Evolutionary conservation across 805 yeast species (phyloP).

Genomic region (Myxozyma neglecta): DNA sequence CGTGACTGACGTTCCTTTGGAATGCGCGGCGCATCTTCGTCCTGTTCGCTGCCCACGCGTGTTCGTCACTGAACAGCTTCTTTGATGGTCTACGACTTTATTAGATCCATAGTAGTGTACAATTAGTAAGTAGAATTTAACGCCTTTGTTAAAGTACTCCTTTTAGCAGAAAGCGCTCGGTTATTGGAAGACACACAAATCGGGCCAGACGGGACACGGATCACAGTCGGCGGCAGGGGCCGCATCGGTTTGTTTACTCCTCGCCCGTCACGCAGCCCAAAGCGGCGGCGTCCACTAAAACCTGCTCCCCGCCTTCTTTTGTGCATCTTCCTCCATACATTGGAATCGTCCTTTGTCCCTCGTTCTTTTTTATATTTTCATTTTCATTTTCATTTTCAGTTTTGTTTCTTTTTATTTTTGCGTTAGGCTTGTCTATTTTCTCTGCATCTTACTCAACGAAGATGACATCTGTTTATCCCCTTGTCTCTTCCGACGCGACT

Average conservation of each 20-base stretch:
- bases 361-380: not conserved
- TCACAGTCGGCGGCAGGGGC: slow-evolving; percentile 8
- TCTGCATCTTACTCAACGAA: too few relatives aligned
- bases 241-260: slow-evolving; percentile 7
- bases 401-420: not conserved
- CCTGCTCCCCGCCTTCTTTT: not conserved
- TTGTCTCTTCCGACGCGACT: slow-evolving; percentile 15
- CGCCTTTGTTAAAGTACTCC: not conserved
- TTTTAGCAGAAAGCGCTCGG: not conserved
- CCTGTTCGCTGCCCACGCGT: too few relatives aligned
- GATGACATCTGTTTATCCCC: slow-evolving; percentile 14
- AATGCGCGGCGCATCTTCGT: too few relatives aligned
- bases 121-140: too few relatives aligned
- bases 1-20: too few relatives aligned
- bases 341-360: not conserved
- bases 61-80: too few relatives aligned
- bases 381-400: not conserved
- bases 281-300: not conserved
- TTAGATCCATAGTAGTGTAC: too few relatives aligned
- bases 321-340: not conserved
- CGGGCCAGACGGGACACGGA: not conserved
- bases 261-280: slow-evolving; percentile 10
- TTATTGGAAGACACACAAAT: not conserved
- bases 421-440: too few relatives aligned
- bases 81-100: too few relatives aligned